Conservation (phyloP, 805 yeast species). For the Lachancea cidri region DNA sequence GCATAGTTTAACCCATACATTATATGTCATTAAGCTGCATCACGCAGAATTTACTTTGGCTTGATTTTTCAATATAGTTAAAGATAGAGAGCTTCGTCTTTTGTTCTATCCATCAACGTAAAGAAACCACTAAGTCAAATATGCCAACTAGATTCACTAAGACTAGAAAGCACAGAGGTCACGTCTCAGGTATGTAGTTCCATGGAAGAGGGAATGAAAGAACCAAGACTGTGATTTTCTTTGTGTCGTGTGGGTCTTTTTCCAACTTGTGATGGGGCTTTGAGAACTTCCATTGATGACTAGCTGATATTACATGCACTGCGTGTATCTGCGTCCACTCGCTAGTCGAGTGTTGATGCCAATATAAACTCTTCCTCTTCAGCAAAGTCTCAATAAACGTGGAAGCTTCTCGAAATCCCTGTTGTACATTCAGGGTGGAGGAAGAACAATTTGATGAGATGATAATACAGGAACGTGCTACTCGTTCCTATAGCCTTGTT, state of each 20-base stretch:
- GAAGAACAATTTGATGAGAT: no score
- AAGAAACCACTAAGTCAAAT: constrained; percentile 25
- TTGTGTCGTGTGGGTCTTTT: neutral
- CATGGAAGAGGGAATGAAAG: constrained; percentile 38
- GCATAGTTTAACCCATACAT: neutral
- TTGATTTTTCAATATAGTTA: neutral
- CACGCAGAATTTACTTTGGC: neutral
- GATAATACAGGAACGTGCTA: no score
- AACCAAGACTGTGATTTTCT: constrained; percentile 34
- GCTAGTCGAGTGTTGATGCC: neutral
- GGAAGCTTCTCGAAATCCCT: no score
- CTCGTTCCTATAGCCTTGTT: no score
- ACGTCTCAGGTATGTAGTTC: constrained; percentile 91
- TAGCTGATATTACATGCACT: neutral
- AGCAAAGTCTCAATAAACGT: no score
- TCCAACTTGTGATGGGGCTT: neutral
- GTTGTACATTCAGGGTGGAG: no score
- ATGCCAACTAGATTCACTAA: constrained; percentile 99
- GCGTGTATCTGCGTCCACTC: neutral
- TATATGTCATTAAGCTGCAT: no score
- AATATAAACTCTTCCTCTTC: neutral
- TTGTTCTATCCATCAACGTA: neutral
- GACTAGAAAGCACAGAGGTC: constrained; percentile 99
- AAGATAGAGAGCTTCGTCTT: neutral
- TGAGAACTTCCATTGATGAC: neutral